A percentile compares a stretch with the other conserved stretches of the same genome.
phyloP scores from a whole-genome alignment of 768 basidiomycete species.

The Rossbeevera mucosa region DNA sequence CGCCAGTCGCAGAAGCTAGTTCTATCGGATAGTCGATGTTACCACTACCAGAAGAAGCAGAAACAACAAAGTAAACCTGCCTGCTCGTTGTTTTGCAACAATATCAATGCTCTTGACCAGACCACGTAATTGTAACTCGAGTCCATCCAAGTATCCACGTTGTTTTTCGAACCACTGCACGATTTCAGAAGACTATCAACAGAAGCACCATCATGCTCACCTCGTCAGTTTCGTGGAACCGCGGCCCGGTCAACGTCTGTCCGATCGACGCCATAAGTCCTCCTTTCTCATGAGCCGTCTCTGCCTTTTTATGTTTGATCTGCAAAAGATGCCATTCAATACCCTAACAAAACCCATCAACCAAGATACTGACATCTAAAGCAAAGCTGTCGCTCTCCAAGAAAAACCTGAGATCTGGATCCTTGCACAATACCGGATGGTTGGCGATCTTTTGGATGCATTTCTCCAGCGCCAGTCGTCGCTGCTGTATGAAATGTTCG shows the following conservation, averaged over 20 bases:
- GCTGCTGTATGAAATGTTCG: conserved; percentile 83
- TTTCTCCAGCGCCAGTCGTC: conserved; percentile 78
- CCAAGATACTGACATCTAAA: conserved; percentile 63
- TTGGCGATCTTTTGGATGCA: conserved; percentile 91
- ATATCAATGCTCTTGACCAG: conserved; percentile 83
- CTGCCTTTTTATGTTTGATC: conserved; percentile 87
- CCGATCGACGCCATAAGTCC: conserved; percentile 84
- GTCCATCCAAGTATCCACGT: conserved; percentile 77
- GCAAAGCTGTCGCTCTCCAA: conserved; percentile 90
- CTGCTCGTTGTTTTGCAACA: conserved; percentile 78
- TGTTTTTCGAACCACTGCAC: conserved; percentile 90
- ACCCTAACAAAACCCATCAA: not conserved
- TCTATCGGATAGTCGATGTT: conserved; percentile 39
- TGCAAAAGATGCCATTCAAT: conserved; percentile 31
- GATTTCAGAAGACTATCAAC: not conserved
- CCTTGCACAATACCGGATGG: conserved; percentile 86
- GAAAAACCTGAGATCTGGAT: conserved; percentile 84
- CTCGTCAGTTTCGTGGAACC: conserved; percentile 88
- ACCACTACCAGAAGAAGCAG: not conserved
- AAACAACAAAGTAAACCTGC: conserved; percentile 34
- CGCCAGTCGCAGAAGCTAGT: conserved; percentile 61
- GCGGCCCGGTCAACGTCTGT: conserved; percentile 68
- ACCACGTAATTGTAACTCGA: conserved; percentile 84
- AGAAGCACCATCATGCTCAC: conserved; percentile 33
- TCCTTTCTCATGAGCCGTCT: conserved; percentile 69